These are phyloP conservation scores for Candida manassasensis DNA, from an alignment of 805 yeast genomes.

Conservation along the genomic window DNA sequence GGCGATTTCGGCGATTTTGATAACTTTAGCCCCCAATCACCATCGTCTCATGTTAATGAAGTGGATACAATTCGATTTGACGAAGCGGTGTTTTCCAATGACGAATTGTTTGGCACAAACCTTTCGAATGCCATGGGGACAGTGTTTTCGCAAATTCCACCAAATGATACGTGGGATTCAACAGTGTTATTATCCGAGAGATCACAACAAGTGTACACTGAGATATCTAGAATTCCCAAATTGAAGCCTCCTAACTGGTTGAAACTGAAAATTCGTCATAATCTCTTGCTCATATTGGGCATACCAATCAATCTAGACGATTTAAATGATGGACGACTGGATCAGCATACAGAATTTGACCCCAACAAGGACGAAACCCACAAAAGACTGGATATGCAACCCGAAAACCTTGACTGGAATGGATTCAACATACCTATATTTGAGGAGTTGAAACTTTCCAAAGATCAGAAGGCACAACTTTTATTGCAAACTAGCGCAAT, in stretches of 20 bases:
- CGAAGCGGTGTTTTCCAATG: conserved; percentile 12
- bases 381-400: conserved; percentile 19
- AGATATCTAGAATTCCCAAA: conserved; percentile 45
- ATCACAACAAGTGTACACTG: conserved; percentile 39
- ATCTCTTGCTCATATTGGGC: conserved; percentile 59
- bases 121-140: conserved; percentile 10
- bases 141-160: conserved; percentile 7
- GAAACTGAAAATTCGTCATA: conserved; percentile 58
- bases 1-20: conserved; percentile 23
- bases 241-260: conserved; percentile 66
- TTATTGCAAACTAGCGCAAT: conserved; percentile 22
- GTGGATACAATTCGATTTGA: conserved; percentile 5
- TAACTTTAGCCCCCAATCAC: conserved; percentile 16
- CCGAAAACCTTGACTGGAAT: conserved; percentile 31
- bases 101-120: conserved; percentile 8
- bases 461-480: conserved; percentile 21
- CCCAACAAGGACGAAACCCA: conserved; percentile 9
- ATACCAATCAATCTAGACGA: conserved; percentile 72
- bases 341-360: background rate
- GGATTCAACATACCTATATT: conserved; percentile 34
- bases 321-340: conserved; percentile 15
- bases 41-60: background rate
- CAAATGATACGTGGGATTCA: background rate
- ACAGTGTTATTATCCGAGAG: conserved; percentile 23
- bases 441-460: conserved; percentile 23